phyloP scores from a whole-genome alignment of 2,329 filamentous ascomycete species.

The Penicillium janthinellum region DNA sequence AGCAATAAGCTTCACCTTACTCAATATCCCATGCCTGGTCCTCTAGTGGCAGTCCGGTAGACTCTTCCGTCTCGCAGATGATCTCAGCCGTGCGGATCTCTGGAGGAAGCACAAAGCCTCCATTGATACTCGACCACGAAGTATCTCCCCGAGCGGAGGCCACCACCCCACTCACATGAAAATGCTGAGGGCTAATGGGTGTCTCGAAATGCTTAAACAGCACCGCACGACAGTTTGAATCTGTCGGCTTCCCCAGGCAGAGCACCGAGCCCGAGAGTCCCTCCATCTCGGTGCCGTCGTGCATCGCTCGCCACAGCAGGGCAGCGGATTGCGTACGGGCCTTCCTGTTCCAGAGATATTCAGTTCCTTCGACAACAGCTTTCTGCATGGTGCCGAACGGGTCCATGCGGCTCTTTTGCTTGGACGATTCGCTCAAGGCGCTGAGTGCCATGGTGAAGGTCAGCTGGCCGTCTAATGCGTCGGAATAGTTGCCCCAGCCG shows the following conservation, averaged over 20 bases:
- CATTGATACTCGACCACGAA: conserved; percentile 15
- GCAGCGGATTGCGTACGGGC: conserved; percentile 14
- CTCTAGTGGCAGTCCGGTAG: neutral
- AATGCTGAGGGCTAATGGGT: conserved; percentile 13
- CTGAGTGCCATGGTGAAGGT: conserved; percentile 14
- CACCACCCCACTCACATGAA: conserved; percentile 1
- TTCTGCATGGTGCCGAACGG: conserved; percentile 12
- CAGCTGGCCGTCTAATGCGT: conserved; percentile 13
- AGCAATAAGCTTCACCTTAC: neutral
- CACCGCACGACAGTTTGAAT: conserved; percentile 14
- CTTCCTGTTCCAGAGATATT: conserved; percentile 19
- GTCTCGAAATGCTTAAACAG: conserved; percentile 19
- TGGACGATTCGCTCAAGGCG: neutral
- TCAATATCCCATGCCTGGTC: conserved; percentile 14
- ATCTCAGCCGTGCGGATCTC: conserved; percentile 18
- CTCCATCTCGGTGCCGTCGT: conserved; percentile 14
- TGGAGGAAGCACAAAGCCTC: conserved; percentile 16
- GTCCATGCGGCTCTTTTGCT: neutral
- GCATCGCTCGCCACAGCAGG: conserved; percentile 18
- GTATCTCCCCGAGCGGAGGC: conserved; percentile 6
- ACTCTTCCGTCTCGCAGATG: conserved; percentile 11
- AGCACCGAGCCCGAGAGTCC: conserved; percentile 16
- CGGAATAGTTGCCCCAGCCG: conserved; percentile 18
- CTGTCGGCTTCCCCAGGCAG: conserved; percentile 15
- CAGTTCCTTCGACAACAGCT: conserved; percentile 13